Conservation (phyloP, 768 basidiomycete genomes). For the Lactarius trivialis region DNA sequence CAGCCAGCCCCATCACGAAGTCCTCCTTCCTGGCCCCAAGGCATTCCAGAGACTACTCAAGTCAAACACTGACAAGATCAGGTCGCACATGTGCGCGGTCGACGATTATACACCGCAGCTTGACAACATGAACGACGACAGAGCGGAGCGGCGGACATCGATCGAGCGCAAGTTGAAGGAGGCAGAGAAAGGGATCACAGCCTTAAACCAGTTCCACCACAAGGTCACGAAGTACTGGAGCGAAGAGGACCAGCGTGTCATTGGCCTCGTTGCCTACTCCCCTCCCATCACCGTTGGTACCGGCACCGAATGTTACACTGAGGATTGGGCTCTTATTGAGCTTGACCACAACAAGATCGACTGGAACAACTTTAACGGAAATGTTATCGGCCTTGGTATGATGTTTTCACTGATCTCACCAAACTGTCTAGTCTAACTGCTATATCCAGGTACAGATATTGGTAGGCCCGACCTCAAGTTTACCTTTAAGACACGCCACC, state of each 20-base stretch:
- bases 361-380: constrained; percentile 22
- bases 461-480: no score
- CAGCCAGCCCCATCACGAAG: background rate
- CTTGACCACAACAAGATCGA: constrained; percentile 25
- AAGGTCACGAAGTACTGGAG: background rate
- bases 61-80: background rate
- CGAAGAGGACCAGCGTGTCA: background rate
- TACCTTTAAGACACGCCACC: no score
- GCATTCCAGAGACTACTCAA: background rate
- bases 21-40: background rate
- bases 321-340: constrained; percentile 29
- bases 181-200: background rate
- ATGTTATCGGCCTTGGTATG: background rate
- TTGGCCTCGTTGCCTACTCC: background rate
- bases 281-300: constrained; percentile 20
- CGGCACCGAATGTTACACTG: constrained; percentile 14
- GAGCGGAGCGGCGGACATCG: background rate
- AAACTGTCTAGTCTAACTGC: constrained; percentile 7
- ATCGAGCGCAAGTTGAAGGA: background rate
- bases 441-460: constrained; percentile 7
- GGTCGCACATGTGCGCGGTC: background rate
- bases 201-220: background rate
- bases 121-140: background rate
- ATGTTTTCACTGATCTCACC: background rate
- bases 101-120: no score